phyloP scores from a whole-genome alignment of 768 basidiomycete genomes.

The Trametopsis cervina region DNA sequence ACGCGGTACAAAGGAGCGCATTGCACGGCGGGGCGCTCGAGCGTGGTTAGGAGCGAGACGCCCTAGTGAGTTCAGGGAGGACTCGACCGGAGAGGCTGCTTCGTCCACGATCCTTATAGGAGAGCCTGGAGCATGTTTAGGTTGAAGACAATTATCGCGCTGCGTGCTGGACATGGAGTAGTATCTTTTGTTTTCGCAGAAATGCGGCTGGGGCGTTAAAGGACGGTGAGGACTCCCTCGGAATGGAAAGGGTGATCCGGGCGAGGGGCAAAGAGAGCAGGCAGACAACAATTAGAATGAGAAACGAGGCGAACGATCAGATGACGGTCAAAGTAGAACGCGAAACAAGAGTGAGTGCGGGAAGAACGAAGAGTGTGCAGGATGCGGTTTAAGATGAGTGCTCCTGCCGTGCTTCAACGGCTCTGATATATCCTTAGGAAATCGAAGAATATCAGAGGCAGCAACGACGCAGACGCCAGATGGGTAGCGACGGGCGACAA shows the following conservation, averaged over 20 bases:
- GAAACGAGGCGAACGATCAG: conserved; percentile 6
- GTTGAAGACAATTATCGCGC: conserved; percentile 10
- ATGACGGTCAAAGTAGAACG: conserved; percentile 3
- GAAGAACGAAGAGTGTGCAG: conserved; percentile 1
- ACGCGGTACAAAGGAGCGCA: conserved; percentile 41
- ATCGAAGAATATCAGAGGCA: background rate
- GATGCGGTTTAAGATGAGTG: background rate
- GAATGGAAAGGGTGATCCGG: conserved; percentile 15
- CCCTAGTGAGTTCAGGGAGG: conserved; percentile 7
- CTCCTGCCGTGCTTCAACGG: no score
- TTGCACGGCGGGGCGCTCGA: conserved; percentile 16
- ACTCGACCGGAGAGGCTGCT: conserved; percentile 5
- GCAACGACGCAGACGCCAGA: background rate
- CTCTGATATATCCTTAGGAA: conserved; percentile 4
- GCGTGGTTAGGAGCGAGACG: conserved; percentile 4
- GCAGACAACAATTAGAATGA: conserved; percentile 8
- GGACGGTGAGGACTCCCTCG: conserved; percentile 4
- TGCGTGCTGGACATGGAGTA: conserved; percentile 6
- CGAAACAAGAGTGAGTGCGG: no score
- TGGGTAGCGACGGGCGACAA: conserved; percentile 10
- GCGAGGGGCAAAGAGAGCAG: conserved; percentile 5
- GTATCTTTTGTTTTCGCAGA: conserved; percentile 10
- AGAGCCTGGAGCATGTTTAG: background rate
- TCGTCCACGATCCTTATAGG: conserved; percentile 9
- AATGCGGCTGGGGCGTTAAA: conserved; percentile 6